Conservation (phyloP, 495 filamentous ascomycete genomes). For the Polyplosphaeria fusca region DNA sequence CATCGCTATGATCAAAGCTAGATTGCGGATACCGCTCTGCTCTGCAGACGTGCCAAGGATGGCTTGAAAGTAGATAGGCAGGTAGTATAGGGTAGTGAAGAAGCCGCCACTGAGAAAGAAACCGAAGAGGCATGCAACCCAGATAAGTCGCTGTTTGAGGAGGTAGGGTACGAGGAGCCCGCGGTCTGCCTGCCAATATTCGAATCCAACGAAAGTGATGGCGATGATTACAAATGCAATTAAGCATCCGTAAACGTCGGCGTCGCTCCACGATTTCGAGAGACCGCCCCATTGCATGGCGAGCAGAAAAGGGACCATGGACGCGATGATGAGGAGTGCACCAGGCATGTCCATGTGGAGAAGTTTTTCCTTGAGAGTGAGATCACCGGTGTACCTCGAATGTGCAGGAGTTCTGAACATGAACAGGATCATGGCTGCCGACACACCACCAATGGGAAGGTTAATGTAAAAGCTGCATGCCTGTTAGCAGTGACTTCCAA, state of each 20-base stretch:
- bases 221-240: constrained; percentile 39
- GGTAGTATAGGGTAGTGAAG: constrained; percentile 34
- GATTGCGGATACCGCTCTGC: constrained; percentile 27
- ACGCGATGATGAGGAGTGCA: constrained; percentile 19
- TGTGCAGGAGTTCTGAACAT: constrained; percentile 42
- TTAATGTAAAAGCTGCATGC: constrained; percentile 50
- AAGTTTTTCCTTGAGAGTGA: constrained; percentile 32
- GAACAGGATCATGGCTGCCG: constrained; percentile 42
- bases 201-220: constrained; percentile 12
- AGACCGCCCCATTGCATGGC: constrained; percentile 36
- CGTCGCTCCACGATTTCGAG: constrained; percentile 35
- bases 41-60: constrained; percentile 17
- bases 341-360: constrained; percentile 31
- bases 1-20: constrained; percentile 23
- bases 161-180: constrained; percentile 26
- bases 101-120: constrained; percentile 22
- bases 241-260: constrained; percentile 46
- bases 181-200: constrained; percentile 19
- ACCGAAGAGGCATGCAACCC: constrained; percentile 1
- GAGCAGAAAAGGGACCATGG: constrained; percentile 27
- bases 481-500: constrained; percentile 9
- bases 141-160: constrained; percentile 14
- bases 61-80: constrained; percentile 39
- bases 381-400: constrained; percentile 34
- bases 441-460: constrained; percentile 48